Percentiles rank a stretch among this genome's conserved stretches.
These are phyloP conservation scores for Trichoderma semiorbis DNA, from an alignment of 2,329 filamentous ascomycete species.

Conservation along the genomic window DNA sequence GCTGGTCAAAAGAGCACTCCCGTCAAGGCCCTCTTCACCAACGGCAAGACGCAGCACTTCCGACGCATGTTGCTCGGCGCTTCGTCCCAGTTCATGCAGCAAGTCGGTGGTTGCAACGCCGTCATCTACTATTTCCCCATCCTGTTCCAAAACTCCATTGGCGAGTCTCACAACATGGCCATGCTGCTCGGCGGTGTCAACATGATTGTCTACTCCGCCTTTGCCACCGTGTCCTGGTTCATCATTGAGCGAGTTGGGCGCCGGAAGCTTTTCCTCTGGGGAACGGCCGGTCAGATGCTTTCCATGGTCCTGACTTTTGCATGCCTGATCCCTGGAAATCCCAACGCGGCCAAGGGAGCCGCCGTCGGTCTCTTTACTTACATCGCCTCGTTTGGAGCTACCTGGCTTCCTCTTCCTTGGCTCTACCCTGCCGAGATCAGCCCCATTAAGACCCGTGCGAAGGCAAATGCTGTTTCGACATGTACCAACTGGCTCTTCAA, in stretches of 20 bases:
- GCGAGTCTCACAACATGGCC: conserved; percentile 39
- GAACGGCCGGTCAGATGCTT: conserved; percentile 46
- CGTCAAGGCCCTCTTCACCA: conserved; percentile 54
- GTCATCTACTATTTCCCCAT: conserved; percentile 62
- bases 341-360: conserved; percentile 61
- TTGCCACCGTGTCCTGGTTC: conserved; percentile 54
- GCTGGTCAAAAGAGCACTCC: conserved; percentile 44
- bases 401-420: conserved; percentile 63
- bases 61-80: conserved; percentile 60
- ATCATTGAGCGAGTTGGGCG: conserved; percentile 46
- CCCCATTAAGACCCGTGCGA: conserved; percentile 44
- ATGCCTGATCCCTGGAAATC: conserved; percentile 62
- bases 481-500: conserved; percentile 56
- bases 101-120: conserved; percentile 56
- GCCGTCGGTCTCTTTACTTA: conserved; percentile 53
- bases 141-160: conserved; percentile 42
- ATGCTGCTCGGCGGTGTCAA: conserved; percentile 50
- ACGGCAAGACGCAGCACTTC: conserved; percentile 63
- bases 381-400: conserved; percentile 65
- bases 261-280: conserved; percentile 44
- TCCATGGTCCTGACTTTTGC: conserved; percentile 61
- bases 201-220: conserved; percentile 55
- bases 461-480: conserved; percentile 53
- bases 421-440: conserved; percentile 55
- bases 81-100: conserved; percentile 59